Percentiles rank a stretch among this genome's conserved stretches.
These are phyloP conservation scores for Populus euphratica DNA, from an alignment of 345 rosid species.

Conservation along the genomic window DNA sequence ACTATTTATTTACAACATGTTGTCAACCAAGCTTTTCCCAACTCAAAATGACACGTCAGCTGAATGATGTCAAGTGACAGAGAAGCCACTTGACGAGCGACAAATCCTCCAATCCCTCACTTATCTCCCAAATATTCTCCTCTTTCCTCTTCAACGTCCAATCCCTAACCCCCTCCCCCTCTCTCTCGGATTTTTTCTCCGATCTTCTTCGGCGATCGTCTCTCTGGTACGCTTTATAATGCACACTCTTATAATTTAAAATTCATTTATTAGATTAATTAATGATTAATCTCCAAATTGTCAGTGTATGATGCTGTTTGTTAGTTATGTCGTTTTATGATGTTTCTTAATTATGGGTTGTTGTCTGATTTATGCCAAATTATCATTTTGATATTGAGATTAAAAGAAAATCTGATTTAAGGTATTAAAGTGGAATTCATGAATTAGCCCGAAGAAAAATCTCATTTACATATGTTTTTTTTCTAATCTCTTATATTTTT, in stretches of 20 bases:
- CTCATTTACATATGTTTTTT: no score
- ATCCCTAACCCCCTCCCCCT: no score
- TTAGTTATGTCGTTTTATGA: neutral
- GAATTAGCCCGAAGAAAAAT: no score
- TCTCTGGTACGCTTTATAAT: neutral
- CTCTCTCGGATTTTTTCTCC: neutral
- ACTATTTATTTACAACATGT: no score
- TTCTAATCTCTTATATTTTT: no score
- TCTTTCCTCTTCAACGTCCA: no score
- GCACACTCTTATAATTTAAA: neutral
- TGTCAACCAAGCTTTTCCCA: no score
- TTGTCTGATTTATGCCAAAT: neutral
- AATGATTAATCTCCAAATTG: neutral
- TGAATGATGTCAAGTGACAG: neutral
- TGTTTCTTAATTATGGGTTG: neutral
- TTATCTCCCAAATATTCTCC: neutral
- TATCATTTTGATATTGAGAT: neutral
- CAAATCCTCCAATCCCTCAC: neutral
- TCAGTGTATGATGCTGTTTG: no score
- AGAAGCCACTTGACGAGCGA: no score
- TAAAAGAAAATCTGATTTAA: neutral
- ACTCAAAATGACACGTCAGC: neutral
- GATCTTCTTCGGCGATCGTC: conserved; percentile 5
- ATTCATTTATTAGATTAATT: neutral
- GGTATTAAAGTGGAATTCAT: neutral